These are phyloP conservation scores for Podila epicladia DNA, from an alignment of 192 early-diverging fungal species.

Conservation along the genomic window DNA sequence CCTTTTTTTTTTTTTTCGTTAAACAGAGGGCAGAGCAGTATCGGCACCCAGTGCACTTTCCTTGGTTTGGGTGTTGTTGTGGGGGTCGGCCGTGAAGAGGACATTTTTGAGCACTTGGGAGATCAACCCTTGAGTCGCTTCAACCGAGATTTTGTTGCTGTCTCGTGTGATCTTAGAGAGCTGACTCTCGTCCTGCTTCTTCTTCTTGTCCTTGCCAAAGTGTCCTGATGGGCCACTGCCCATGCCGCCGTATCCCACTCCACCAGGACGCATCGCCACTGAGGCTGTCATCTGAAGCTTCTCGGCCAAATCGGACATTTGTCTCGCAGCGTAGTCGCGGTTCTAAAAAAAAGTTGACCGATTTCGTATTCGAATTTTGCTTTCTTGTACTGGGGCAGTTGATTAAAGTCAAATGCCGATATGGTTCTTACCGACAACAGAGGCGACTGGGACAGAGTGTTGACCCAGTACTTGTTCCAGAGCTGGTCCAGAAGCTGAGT, in stretches of 20 bases:
- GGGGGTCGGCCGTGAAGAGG: slow-evolving; percentile 68
- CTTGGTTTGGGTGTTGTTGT: slow-evolving; percentile 7
- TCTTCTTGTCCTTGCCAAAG: slow-evolving; percentile 56
- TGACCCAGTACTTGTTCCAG: slow-evolving; percentile 99
- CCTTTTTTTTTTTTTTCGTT: no score
- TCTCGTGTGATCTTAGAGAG: slow-evolving; percentile 77
- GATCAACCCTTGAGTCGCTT: slow-evolving; percentile 83
- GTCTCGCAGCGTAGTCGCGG: slow-evolving; percentile 80
- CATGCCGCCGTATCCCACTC: slow-evolving; percentile 51
- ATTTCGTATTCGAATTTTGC: not conserved
- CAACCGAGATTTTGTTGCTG: slow-evolving; percentile 80
- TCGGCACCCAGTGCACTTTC: no score
- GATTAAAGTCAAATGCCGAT: no score
- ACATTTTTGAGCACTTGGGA: slow-evolving; percentile 86
- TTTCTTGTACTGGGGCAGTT: not conserved
- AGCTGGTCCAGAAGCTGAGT: slow-evolving; percentile 86
- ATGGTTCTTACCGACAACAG: slow-evolving; percentile 75
- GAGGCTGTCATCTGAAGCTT: slow-evolving; percentile 84
- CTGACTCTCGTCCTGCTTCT: slow-evolving; percentile 70
- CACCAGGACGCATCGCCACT: slow-evolving; percentile 58
- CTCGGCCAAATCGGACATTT: slow-evolving; percentile 83
- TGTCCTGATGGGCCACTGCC: slow-evolving; percentile 25
- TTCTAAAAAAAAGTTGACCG: slow-evolving; percentile 58
- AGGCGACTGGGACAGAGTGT: slow-evolving; percentile 93
- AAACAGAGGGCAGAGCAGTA: no score